Base-by-base conservation (phyloP, 2,329 filamentous ascomycete species). In the Trichoderma sp. region DNA sequence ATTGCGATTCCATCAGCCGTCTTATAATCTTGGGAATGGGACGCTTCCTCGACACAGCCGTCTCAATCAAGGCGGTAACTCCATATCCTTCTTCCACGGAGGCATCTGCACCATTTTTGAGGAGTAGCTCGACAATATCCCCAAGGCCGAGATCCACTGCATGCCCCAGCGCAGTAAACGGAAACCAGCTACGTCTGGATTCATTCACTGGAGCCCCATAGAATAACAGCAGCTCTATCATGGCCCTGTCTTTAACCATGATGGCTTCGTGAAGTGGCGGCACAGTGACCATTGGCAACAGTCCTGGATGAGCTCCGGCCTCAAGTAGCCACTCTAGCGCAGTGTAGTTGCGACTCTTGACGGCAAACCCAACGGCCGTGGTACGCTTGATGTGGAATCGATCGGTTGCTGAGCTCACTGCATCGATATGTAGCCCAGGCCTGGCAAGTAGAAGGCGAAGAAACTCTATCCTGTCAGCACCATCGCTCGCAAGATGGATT, bases 61-160 rank as follows among this genome's bases (percentile, higher is more conserved):
- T 56, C 14, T 64, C 58, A 0, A 75, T 67, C 1, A 72, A 68
- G 4, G 74, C 71, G 1, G 49, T 37, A 7, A 70, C 31, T 1
- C 67, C 69, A 14, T 71, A 70, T 3, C 70, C 75, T 55, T 76
- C 74, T 40, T 76, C 73, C 1, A 70, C 53, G 0, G 73, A 75
- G 3, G 75, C 71, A 40, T 76, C 75, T 10, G 74, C 75, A 0
- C 75, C 73, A 21, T 74, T 61, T 2, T 70, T 64, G 3, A 76
- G 67, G 8, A 76, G 71, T 6, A 75, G 53, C 14, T 70, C 55
- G 16, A 75, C 70, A 24, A 74, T 70, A 35, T 68, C 37, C 24
- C 71, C 64, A 19, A 69, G 69, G 13, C 71, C 64, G 1, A 71
- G 29, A 35, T 37, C 24, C 10, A 74, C 72, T 10, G 74, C 74